Percentiles rank a stretch among this genome's conserved stretches.
Evolutionary conservation across 257 asterid species (phyloP).

Genomic region (Schizonepeta tenuifolia): DNA sequence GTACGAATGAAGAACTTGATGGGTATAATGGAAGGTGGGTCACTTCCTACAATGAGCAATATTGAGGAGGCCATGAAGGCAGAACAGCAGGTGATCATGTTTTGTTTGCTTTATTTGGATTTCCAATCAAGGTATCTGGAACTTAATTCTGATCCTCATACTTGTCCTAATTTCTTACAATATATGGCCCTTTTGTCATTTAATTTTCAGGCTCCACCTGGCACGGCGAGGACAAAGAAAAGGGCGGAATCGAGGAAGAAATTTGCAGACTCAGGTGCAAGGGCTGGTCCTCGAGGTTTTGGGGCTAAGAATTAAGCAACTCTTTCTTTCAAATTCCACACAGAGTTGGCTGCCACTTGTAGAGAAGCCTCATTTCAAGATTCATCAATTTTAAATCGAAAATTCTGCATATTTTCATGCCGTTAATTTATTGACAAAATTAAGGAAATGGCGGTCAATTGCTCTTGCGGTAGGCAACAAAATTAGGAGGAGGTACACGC

Average conservation of each 20-base stretch:
- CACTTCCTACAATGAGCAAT: conserved; percentile 83
- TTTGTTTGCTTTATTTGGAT: neutral
- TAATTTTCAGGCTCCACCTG: conserved; percentile 79
- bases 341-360: conserved; percentile 1
- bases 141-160: neutral
- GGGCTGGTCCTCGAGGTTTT: conserved; percentile 84
- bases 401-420: neutral
- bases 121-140: neutral
- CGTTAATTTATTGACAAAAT: neutral
- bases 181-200: neutral
- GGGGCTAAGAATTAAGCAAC: conserved; percentile 60
- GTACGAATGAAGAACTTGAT: conserved; percentile 94
- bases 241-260: conserved; percentile 71
- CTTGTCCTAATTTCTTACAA: too few species aligned
- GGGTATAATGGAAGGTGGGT: conserved; percentile 96
- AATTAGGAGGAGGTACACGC: neutral
- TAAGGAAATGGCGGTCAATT: conserved; percentile 12
- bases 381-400: neutral
- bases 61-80: conserved; percentile 85
- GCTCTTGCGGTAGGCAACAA: conserved; percentile 24
- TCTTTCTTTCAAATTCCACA: conserved; percentile 14
- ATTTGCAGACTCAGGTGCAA: conserved; percentile 67
- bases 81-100: conserved; percentile 69
- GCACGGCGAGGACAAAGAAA: conserved; percentile 88
- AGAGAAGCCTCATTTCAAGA: conserved; percentile 6